Conservation (phyloP, 768 basidiomycete genomes). For the Kwoniella heveanensis region DNA sequence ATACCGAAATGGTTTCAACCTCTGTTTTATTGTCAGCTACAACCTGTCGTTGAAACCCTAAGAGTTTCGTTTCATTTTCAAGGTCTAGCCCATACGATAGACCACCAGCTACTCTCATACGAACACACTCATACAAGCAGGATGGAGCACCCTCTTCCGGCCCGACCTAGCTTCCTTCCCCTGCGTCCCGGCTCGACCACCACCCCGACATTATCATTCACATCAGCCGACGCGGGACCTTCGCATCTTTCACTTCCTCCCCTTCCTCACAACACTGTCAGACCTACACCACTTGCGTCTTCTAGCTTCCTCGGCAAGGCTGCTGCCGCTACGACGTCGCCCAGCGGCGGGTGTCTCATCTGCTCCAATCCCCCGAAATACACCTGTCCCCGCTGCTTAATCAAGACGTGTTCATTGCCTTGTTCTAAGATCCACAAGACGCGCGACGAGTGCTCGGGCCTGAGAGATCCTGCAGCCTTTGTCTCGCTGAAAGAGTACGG, state of each 20-base stretch:
- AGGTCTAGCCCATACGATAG: too few relatives aligned
- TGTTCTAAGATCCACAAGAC: slow-evolving; percentile 51
- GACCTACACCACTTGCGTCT: neutral
- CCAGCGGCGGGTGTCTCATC: slow-evolving; percentile 25
- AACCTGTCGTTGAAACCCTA: too few relatives aligned
- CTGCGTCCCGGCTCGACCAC: neutral
- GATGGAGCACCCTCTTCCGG: slow-evolving; percentile 8
- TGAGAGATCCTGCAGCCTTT: slow-evolving; percentile 42
- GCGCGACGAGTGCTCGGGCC: slow-evolving; percentile 38
- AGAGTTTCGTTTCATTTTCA: too few relatives aligned
- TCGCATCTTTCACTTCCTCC: neutral
- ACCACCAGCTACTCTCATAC: too few relatives aligned
- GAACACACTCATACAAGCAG: too few relatives aligned
- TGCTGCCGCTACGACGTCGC: too few relatives aligned
- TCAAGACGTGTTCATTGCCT: slow-evolving; percentile 45
- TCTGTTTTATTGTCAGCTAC: too few relatives aligned
- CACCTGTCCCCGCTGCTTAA: slow-evolving; percentile 52
- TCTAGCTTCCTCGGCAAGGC: too few relatives aligned
- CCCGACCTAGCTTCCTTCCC: slow-evolving; percentile 7
- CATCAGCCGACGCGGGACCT: slow-evolving; percentile 5
- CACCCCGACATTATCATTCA: neutral
- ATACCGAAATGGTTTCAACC: too few relatives aligned
- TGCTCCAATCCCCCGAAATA: slow-evolving; percentile 47
- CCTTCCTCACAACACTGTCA: slow-evolving; percentile 1
- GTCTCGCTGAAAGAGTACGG: slow-evolving; percentile 76